Percentiles rank a stretch among this genome's conserved stretches.
Conservation (phyloP, 2,329 filamentous ascomycete genomes). For the Pyricularia grisea region DNA sequence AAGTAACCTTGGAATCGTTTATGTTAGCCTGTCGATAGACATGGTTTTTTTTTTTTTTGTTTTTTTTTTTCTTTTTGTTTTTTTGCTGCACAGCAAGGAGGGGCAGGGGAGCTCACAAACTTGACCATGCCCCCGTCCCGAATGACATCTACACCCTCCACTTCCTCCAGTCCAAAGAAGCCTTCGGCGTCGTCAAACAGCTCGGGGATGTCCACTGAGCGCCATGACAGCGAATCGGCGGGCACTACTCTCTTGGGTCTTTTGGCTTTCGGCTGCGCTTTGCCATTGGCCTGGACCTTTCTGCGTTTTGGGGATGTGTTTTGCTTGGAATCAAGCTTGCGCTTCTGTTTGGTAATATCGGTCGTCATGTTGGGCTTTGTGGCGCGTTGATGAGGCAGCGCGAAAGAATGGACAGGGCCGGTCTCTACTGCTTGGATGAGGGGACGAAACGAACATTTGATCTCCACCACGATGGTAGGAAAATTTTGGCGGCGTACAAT, state of each 20-base stretch:
- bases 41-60: not conserved
- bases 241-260: constrained; percentile 32
- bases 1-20: constrained; percentile 16
- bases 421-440: not conserved
- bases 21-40: not conserved
- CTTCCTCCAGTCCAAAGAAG: constrained; percentile 85
- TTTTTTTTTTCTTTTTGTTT: too few relatives aligned
- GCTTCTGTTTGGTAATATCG: constrained; percentile 15
- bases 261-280: constrained; percentile 13
- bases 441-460: not conserved
- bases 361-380: constrained; percentile 1
- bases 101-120: constrained; percentile 34
- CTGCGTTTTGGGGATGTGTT: constrained; percentile 14
- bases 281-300: constrained; percentile 11
- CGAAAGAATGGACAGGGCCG: not conserved
- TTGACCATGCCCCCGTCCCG: constrained; percentile 49
- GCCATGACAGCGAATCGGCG: constrained; percentile 44
- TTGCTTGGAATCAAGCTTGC: constrained; percentile 12
- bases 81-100: not conserved
- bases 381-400: not conserved
- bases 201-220: constrained; percentile 58
- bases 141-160: constrained; percentile 84
- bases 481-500: constrained; percentile 8
- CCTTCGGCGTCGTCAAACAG: constrained; percentile 79
- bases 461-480: not conserved